phyloP scores from a whole-genome alignment of 139 green algal species.

The Chlamydomonas sp. region DNA sequence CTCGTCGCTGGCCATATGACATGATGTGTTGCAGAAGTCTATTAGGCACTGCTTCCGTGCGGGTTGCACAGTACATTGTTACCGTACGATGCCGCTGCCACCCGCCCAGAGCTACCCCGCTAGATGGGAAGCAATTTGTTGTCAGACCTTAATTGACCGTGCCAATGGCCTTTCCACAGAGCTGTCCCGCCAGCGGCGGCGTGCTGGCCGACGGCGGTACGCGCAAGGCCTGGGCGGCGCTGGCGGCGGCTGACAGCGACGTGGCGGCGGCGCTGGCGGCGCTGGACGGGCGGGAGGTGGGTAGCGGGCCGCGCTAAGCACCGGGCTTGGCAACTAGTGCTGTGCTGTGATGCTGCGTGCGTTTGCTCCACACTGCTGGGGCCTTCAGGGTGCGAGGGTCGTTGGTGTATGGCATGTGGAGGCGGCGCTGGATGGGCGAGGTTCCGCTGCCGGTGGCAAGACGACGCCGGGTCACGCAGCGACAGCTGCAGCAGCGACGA shows the following conservation, averaged over 20 bases:
- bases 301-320: background rate
- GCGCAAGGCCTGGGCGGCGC: conserved; percentile 2
- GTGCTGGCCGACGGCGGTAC: background rate
- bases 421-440: no score
- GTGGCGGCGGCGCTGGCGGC: background rate
- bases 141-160: background rate
- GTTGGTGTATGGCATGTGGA: no score
- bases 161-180: background rate
- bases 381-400: no score
- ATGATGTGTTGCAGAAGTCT: no score
- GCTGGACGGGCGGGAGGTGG: conserved; percentile 13
- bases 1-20: no score
- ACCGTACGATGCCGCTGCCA: background rate
- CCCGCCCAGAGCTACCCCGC: background rate
- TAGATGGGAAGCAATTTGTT: background rate
- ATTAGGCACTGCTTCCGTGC: background rate
- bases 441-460: no score
- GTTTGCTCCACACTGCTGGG: no score
- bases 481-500: no score
- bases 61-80: no score
- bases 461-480: no score
- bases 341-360: no score
- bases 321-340: no score
- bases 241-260: background rate
- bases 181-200: background rate